These are phyloP conservation scores for Pulveroboletus sp. DNA, from an alignment of 768 basidiomycete species.

Conservation along the genomic window DNA sequence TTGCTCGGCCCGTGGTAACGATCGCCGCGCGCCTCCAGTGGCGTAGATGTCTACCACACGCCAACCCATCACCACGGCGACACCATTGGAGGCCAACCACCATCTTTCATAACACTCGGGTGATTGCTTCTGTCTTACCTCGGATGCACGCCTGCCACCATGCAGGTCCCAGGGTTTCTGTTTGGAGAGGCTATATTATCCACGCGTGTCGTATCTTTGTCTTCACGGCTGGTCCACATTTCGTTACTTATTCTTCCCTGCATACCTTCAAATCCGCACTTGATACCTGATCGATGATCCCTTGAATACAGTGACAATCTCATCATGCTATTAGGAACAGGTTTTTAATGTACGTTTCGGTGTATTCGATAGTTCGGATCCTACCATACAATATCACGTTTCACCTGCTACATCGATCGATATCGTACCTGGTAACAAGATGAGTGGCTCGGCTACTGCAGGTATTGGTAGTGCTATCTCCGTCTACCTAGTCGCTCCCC, in stretches of 20 bases:
- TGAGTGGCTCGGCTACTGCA: neutral
- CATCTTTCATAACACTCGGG: conserved; percentile 5
- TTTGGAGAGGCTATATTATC: conserved; percentile 1
- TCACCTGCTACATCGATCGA: neutral
- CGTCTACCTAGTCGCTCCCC: neutral
- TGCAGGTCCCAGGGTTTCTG: conserved; percentile 5
- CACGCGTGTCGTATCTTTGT: conserved; percentile 12
- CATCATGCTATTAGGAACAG: conserved; percentile 27
- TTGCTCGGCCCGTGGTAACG: conserved; percentile 6
- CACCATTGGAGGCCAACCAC: conserved; percentile 3
- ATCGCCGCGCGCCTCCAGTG: conserved; percentile 1
- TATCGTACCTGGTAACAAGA: neutral
- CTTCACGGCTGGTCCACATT: conserved; percentile 20
- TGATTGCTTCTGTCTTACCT: neutral
- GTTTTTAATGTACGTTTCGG: conserved; percentile 20
- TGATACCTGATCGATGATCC: conserved; percentile 26
- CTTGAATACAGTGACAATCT: conserved; percentile 14
- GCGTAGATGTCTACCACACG: conserved; percentile 1
- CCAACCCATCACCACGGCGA: conserved; percentile 2
- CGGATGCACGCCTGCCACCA: conserved; percentile 4
- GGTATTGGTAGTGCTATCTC: neutral
- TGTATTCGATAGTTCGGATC: conserved; percentile 22
- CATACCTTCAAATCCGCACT: conserved; percentile 16
- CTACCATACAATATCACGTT: conserved; percentile 24
- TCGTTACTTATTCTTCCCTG: neutral